Conservation (phyloP, 2,329 filamentous ascomycete species). For the Fusarium annulatum region DNA sequence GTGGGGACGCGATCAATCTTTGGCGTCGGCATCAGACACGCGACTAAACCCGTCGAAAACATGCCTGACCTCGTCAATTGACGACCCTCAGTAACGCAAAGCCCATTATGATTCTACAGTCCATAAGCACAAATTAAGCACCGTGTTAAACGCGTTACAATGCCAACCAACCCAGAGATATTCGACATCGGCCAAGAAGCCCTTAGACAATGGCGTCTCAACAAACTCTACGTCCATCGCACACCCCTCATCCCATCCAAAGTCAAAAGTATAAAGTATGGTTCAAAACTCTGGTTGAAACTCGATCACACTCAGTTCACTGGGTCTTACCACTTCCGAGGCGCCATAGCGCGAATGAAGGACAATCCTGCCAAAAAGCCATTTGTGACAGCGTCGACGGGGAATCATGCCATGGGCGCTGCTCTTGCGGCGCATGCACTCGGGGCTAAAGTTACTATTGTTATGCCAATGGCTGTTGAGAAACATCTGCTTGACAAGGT, state of each 20-base stretch:
- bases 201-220: not conserved
- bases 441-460: not conserved
- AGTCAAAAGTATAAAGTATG: not conserved
- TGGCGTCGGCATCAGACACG: not conserved
- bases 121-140: rapidly evolving
- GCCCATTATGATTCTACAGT: rapidly evolving
- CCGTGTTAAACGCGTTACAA: not conserved
- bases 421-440: not conserved
- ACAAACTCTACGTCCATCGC: not conserved
- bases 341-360: not conserved
- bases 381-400: not conserved
- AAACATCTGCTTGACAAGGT: not conserved
- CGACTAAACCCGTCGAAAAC: not conserved
- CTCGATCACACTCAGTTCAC: not conserved
- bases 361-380: not conserved
- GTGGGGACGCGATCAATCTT: not conserved
- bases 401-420: not conserved
- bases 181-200: not conserved
- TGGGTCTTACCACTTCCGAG: not conserved
- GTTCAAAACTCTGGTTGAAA: not conserved
- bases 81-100: rapidly evolving
- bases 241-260: not conserved
- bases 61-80: no score
- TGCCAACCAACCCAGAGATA: not conserved
- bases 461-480: not conserved